A percentile compares a stretch with the other conserved stretches of the same genome.
Evolutionary conservation across 2,329 filamentous ascomycete species (phyloP).

Genomic region (Fusarium pseudocircinatum): DNA sequence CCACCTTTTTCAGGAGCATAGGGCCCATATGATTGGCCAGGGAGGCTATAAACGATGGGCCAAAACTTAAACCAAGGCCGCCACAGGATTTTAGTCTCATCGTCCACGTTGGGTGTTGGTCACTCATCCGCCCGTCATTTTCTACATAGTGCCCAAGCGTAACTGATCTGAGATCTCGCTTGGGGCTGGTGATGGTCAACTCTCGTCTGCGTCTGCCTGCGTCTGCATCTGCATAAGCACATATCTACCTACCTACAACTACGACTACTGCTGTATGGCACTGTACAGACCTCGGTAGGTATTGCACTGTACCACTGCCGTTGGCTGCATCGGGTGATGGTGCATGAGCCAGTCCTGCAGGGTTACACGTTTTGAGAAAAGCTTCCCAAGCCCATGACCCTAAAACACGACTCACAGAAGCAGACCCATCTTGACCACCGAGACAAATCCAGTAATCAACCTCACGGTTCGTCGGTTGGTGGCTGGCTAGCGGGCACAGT

Average conservation of each 20-base stretch:
- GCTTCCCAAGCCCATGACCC: constrained; percentile 25
- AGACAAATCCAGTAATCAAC: constrained; percentile 25
- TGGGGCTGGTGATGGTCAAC: constrained; percentile 34
- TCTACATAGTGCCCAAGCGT: constrained; percentile 15
- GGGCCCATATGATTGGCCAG: constrained; percentile 8
- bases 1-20: constrained; percentile 14
- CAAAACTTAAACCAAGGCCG: constrained; percentile 10
- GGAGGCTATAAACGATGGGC: constrained; percentile 7
- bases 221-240: constrained; percentile 2
- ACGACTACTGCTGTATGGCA: neutral
- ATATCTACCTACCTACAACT: neutral
- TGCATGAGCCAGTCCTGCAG: constrained; percentile 37
- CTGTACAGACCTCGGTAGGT: neutral
- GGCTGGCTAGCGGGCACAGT: constrained; percentile 14
- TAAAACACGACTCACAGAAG: constrained; percentile 12
- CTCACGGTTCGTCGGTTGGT: constrained; percentile 3
- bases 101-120: constrained; percentile 14
- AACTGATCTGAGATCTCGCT: constrained; percentile 43
- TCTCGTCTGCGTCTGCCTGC: constrained; percentile 30
- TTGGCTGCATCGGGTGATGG: constrained; percentile 34
- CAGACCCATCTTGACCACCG: constrained; percentile 24
- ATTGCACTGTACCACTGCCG: neutral
- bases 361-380: constrained; percentile 39
- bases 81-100: constrained; percentile 27
- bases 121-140: constrained; percentile 32